Evolutionary conservation across 1,139 yeast genomes (phyloP).

Genomic region (Magnusiomyces paraingens): DNA sequence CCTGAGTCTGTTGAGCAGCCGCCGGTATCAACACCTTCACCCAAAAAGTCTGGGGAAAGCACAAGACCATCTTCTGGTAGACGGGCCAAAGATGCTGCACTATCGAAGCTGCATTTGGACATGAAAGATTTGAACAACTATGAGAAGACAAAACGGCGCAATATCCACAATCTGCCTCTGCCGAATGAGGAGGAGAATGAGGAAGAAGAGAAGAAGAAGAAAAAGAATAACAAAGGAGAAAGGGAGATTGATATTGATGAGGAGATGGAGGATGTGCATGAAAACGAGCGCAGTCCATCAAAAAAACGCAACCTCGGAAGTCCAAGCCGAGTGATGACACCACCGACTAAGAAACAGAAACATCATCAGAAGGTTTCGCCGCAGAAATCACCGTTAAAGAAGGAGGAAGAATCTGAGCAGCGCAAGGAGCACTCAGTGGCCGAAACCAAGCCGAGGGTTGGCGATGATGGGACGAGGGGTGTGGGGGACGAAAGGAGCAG

Average conservation of each 20-base stretch:
- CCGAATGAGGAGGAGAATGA: constrained; percentile 10
- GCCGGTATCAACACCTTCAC: neutral
- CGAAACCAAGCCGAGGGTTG: no score
- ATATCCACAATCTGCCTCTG: constrained; percentile 14
- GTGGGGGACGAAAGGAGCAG: no score
- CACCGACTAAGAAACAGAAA: no score
- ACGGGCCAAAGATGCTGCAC: constrained; percentile 63
- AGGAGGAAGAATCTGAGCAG: no score
- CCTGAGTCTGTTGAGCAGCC: constrained; percentile 13
- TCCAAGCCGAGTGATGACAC: constrained; percentile 8
- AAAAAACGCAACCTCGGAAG: constrained; percentile 15
- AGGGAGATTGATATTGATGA: no score
- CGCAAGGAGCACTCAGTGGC: no score
- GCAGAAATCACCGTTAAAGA: no score
- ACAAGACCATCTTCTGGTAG: constrained; percentile 24
- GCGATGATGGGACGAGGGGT: no score
- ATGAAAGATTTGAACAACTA: constrained; percentile 61
- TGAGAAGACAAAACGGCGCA: constrained; percentile 36
- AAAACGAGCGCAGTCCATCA: constrained; percentile 38
- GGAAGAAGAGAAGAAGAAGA: constrained; percentile 22
- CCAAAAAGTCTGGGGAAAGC: neutral
- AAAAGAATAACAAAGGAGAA: constrained; percentile 8
- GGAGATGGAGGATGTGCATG: no score
- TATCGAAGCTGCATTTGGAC: constrained; percentile 56
- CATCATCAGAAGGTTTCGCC: no score